These are phyloP conservation scores for Sicyos edulis DNA, from an alignment of 306 rosid genomes.

Conservation along the genomic window DNA sequence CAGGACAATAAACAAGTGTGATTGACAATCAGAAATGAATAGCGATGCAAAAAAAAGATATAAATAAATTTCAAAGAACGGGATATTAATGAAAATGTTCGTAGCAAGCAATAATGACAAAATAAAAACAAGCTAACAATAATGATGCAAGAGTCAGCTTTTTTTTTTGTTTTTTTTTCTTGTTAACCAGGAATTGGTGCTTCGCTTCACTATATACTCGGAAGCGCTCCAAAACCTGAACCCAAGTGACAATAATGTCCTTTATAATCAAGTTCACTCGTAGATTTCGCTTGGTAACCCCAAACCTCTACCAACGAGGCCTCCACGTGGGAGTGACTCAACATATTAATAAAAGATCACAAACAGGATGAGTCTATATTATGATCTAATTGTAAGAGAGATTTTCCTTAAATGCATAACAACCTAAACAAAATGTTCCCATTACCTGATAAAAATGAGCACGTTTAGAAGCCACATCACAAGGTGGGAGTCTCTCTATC, in stretches of 20 bases:
- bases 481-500: constrained; percentile 67
- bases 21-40: not conserved
- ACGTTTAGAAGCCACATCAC: constrained; percentile 69
- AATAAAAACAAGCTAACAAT: not conserved
- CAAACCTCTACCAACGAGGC: not conserved
- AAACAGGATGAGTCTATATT: not conserved
- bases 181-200: too few relatives aligned
- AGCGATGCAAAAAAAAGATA: not conserved
- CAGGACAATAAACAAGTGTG: not conserved
- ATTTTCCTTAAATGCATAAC: too few relatives aligned
- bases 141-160: too few relatives aligned
- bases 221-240: too few relatives aligned
- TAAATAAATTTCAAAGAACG: not conserved
- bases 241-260: too few relatives aligned
- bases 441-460: constrained; percentile 76
- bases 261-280: too few relatives aligned
- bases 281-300: too few relatives aligned
- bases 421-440: constrained; percentile 10
- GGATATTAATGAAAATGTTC: too few relatives aligned
- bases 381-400: not conserved
- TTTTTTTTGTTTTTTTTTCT: too few relatives aligned
- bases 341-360: not conserved
- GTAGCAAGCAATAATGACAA: not conserved
- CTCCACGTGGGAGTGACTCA: not conserved
- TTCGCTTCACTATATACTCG: too few relatives aligned